Evolutionary conservation across 177 flowering plant species (phyloP), one percentile per base, ranked within the genome.

Genomic region (Vitis hybrid): DNA sequence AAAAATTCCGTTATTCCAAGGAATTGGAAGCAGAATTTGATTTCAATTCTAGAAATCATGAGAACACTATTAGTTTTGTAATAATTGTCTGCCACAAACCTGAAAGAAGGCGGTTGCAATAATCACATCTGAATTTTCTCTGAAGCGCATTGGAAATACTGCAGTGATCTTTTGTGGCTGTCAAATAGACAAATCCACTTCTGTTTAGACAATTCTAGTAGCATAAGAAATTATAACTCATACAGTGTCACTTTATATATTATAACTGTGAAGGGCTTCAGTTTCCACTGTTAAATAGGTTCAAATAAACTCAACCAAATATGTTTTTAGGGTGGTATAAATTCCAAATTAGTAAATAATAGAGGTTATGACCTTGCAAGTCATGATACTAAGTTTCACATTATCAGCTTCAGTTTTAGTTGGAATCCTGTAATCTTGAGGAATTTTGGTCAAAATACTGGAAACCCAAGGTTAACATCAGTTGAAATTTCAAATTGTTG

Each of bases 61-160:
- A 49, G 19, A 64, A 12, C 10, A 13, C 60, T 1, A 3, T 19
- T 9, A 26, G 21, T 60, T 54, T 39, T 51, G 50, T 26, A 32
- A 4, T 18, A 54, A 45, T 10, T 26, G 8, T 69, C 60, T 58
- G 50, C 52, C 45, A 71, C 74, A 48, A 30, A 83, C 86, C 86
- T 79, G 86, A 71, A 83, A 76, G 73, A 83, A 78, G 39, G 83
- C 73, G 49, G 77, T 72, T 63, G 86, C 86, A 21, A 83, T 76
- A 48, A 87, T 74, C 71, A 89, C 90, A 76, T 94, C 98, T 51
- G 90, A 66, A n/a, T 87, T 63, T 62, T 94, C 97, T 70, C 80
- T 87, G 63, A 94, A 92, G 39, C 93, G 92, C 87, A 94, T 92
- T 13, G 97, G 97, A 51, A 88, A 92, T 39, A 88, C 84, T 70